Evolutionary conservation across 257 asterid genomes (phyloP), one percentile per base, ranked within the genome.

Genomic region (Lycium ferocissimum): DNA sequence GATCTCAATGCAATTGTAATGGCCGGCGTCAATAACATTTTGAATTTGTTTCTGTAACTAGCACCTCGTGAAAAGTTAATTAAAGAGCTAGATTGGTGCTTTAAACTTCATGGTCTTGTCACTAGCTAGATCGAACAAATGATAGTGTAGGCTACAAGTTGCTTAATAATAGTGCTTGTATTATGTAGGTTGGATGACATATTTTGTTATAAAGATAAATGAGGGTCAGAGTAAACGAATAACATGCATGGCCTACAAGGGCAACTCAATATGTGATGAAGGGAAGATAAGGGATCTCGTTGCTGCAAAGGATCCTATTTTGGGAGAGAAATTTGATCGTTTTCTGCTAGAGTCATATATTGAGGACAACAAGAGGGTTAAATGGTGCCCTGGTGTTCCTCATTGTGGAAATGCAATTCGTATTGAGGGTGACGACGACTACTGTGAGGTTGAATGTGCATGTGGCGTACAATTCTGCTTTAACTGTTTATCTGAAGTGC

Each of bases 331-430:
- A 86, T 91, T 90, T 53, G 91, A 91, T 26, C 90, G 90, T 20
- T 86, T 83, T 86, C 92, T 92, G 35, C 72, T 89, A 51, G 95
- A 91, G 85, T 92, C 95, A 9, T 92, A 90, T 78, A 90, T 92
- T 15, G 94, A 92, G 81, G 95, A 92, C 83, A 92, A 92, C 70
- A 83, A 84, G 69, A 83, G 83, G 81, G 94, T 91, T n/a, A 87
- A 92, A 65, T 90, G 95, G 95, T 92, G 94, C 76, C 95, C 95
- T 2, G 88, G 92, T 80, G 86, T 87, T 70, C 94, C 93, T 26
- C 93, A 89, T 71, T 91, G 95, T 69, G 93, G 92, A 76, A 92
- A 90, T 51, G 94, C 93, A 22, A 81, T 92, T 40, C 88, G 89
- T 54, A 83, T 88, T 26, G 92, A 89, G 72, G 61, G 81, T 11